Base-by-base conservation (phyloP, 305 asterid genomes). In the Solanum chacoense region DNA sequence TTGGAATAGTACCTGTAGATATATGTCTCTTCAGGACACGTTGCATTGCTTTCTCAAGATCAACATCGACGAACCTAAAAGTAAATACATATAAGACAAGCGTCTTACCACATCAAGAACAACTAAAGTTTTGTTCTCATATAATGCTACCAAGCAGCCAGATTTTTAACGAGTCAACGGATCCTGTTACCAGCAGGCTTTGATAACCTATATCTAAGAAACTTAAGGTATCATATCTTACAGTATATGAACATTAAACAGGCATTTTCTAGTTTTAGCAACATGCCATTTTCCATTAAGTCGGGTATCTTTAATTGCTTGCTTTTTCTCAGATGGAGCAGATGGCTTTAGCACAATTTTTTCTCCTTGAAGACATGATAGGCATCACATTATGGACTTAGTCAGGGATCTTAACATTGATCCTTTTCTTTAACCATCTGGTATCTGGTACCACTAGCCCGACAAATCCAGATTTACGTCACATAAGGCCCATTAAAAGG, bases 1-100 rank as follows among this genome's bases (percentile, higher is more conserved):
- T 31, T 88, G 88, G 76, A 36, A 85, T 74, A 88, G 76, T 77
- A 94, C 99, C 99, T 90, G 99, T 97, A 42, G 98, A 92, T 90
- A 95, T 88, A 84, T 97, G 99, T 93, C 99, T 93, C 92, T 85
- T 93, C 73, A 94, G 88, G 74, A 97, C 99, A 37, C 99, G 97
- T 77, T 94, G 92, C 99, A 97, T 96, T 88, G 99, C 94, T 92
- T 92, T 94, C 88, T 94, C 94, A 75, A 97, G 89, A 91, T 97
- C 98, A 77, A 96, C 90, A 87, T 97, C 98, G 34, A 96, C 90
- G 89, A 97, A 97, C 99, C 99, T 97, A 85, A 84, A 75, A 67
- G 88, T 45, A 9, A 74, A 34, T 35, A 75, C 86, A 87, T 76
- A 72, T 72, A 50, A 76, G n/a, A 74, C 50, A 55, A 32, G 28